Percentiles rank a stretch among this genome's conserved stretches.
Conservation (phyloP, 1,284 basidiomycete genomes). For the Mrakiaceae sp. region DNA sequence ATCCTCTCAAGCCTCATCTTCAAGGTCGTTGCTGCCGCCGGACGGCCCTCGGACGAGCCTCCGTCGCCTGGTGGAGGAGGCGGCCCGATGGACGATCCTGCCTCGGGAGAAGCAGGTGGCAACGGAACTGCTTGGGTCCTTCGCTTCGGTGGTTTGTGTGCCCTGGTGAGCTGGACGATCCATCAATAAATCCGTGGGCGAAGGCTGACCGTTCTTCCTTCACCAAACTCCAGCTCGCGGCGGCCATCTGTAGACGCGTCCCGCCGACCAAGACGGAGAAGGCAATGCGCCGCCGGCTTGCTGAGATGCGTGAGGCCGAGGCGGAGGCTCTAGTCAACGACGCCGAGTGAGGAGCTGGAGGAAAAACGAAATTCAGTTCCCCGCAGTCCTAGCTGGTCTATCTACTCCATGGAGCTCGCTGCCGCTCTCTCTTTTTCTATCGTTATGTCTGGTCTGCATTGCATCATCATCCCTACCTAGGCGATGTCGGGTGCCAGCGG, state of each 20-base stretch:
- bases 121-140: conserved; percentile 90
- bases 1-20: conserved; percentile 83
- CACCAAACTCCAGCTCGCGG: conserved; percentile 42
- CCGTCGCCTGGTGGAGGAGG: too few relatives aligned
- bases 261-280: conserved; percentile 79
- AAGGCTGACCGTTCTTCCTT: conserved; percentile 3
- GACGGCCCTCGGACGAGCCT: neutral
- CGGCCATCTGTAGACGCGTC: conserved; percentile 61
- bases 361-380: too few relatives aligned
- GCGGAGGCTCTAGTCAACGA: conserved; percentile 13
- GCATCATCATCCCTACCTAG: too few relatives aligned
- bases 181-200: neutral
- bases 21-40: conserved; percentile 52
- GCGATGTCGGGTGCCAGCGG: too few relatives aligned
- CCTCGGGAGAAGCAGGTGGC: conserved; percentile 46
- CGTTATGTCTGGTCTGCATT: too few relatives aligned
- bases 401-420: too few relatives aligned
- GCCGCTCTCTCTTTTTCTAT: too few relatives aligned
- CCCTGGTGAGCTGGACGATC: conserved; percentile 42
- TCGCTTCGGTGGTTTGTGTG: conserved; percentile 77
- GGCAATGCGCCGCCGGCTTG: conserved; percentile 68
- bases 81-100: too few relatives aligned
- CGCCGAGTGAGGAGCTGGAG: neutral
- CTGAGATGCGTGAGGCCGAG: conserved; percentile 60
- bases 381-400: too few relatives aligned